phyloP scores from a whole-genome alignment of 2,329 filamentous ascomycete genomes.

The Leptographium flavum region DNA sequence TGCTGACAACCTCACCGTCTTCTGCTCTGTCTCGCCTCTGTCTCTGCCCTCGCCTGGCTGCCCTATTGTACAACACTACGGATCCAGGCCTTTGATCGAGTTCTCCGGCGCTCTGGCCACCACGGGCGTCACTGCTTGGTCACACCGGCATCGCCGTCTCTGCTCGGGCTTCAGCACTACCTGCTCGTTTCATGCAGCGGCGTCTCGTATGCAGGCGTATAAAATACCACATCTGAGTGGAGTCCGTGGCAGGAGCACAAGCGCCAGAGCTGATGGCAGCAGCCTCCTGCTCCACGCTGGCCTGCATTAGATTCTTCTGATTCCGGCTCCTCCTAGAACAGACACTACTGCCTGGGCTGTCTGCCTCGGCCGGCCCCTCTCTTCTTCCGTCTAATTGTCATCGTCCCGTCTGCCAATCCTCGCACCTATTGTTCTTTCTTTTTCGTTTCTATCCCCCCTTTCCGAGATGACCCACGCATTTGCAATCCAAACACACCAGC shows the following conservation, averaged over 20 bases:
- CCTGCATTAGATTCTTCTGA: background rate
- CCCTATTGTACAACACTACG: too few relatives aligned
- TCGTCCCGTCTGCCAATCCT: background rate
- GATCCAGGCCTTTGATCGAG: too few relatives aligned
- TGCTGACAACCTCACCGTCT: too few relatives aligned
- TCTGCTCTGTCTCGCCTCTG: too few relatives aligned
- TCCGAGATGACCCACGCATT: background rate
- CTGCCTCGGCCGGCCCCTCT: background rate
- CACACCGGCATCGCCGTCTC: too few relatives aligned
- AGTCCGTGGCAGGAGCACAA: background rate
- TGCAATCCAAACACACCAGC: background rate
- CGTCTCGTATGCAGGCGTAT: background rate
- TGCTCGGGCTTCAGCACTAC: background rate
- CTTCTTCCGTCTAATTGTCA: background rate
- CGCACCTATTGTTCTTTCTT: background rate
- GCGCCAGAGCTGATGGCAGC: background rate
- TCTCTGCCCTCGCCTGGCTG: too few relatives aligned
- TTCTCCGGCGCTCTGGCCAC: too few relatives aligned
- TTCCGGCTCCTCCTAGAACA: background rate
- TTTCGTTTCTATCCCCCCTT: background rate
- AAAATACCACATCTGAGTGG: background rate
- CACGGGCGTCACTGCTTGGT: too few relatives aligned
- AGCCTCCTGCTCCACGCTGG: background rate
- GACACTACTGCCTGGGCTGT: background rate
- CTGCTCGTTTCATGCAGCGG: background rate